phyloP scores from a whole-genome alignment of 2,329 filamentous ascomycete genomes.

The Ilyonectria robusta region DNA sequence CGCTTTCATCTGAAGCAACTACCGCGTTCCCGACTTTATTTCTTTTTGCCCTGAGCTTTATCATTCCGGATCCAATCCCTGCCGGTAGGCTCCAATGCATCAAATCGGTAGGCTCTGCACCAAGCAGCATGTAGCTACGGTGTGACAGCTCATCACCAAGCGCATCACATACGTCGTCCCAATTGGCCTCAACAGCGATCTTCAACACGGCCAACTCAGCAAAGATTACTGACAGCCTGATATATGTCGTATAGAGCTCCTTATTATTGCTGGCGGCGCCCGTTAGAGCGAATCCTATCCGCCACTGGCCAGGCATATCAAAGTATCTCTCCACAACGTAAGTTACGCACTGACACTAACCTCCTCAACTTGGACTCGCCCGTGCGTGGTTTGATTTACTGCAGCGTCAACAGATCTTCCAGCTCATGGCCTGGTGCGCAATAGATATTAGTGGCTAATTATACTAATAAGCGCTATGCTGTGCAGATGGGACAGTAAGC shows the following conservation, averaged over 20 bases:
- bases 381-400: constrained; percentile 10
- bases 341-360: constrained; percentile 5
- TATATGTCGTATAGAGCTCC: background rate
- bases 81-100: constrained; percentile 1
- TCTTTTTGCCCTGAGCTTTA: constrained; percentile 4
- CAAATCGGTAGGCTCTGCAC: background rate
- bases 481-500: constrained; percentile 26
- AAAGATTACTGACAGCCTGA: background rate
- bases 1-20: constrained; percentile 18
- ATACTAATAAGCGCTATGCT: constrained; percentile 33
- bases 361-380: constrained; percentile 18
- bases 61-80: constrained; percentile 13
- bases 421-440: constrained; percentile 6
- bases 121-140: constrained; percentile 2
- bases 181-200: constrained; percentile 3
- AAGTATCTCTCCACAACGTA: constrained; percentile 11
- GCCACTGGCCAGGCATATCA: constrained; percentile 10
- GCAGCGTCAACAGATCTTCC: constrained; percentile 19
- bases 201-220: constrained; percentile 3
- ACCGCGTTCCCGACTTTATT: constrained; percentile 7
- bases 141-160: constrained; percentile 2
- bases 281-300: background rate
- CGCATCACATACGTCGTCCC: background rate
- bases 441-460: constrained; percentile 19
- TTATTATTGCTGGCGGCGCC: background rate